phyloP scores from a whole-genome alignment of 2,329 filamentous ascomycete genomes.

The Lasiodiplodia gonubiensis region DNA sequence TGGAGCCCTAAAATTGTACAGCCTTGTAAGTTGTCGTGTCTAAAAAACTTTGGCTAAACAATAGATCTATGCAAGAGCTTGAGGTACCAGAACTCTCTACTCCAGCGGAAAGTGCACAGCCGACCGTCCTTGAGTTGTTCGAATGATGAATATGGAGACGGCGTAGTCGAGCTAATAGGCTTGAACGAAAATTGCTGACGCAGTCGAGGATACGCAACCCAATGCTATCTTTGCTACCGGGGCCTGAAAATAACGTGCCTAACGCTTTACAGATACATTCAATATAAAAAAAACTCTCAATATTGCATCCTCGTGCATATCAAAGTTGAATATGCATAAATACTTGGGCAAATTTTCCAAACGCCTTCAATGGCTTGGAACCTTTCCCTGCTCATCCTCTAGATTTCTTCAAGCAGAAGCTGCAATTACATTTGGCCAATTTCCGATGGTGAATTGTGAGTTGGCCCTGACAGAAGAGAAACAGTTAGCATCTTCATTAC shows the following conservation, averaged over 20 bases:
- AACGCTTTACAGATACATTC: background rate
- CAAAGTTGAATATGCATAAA: background rate
- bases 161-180: background rate
- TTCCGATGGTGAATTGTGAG: constrained; percentile 63
- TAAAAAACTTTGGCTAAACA: background rate
- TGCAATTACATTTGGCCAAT: background rate
- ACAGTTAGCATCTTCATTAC: background rate
- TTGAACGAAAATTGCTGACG: too few relatives aligned
- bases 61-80: background rate
- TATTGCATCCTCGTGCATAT: background rate
- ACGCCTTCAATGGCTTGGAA: background rate
- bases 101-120: background rate
- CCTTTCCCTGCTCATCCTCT: too few relatives aligned
- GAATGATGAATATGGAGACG: too few relatives aligned
- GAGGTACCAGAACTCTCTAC: background rate
- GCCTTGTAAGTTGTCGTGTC: background rate
- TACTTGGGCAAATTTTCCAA: background rate
- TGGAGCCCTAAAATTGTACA: background rate
- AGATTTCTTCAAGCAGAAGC: background rate
- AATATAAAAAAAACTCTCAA: background rate
- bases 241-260: background rate
- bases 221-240: background rate
- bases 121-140: background rate
- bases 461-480: constrained; percentile 47
- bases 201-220: background rate